Base-by-base conservation (phyloP, 2,329 filamentous ascomycete species). In the Colletotrichum tofieldiae region DNA sequence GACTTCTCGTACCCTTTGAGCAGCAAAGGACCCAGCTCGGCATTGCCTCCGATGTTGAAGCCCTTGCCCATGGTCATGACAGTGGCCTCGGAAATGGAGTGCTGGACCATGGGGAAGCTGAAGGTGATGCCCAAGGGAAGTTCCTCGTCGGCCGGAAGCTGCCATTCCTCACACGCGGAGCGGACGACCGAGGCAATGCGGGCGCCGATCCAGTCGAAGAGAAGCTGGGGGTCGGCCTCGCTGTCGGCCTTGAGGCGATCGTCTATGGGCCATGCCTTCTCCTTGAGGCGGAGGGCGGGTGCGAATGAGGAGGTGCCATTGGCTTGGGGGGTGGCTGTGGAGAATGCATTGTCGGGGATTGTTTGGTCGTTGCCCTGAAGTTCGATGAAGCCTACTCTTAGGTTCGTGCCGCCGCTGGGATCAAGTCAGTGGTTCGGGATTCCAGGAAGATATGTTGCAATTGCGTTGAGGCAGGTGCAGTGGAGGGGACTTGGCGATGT, bases 161-260 rank as follows among this genome's bases (percentile, higher is more conserved):
- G 77, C 70, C 86, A 83, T 18, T 78, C 76, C 5, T 84, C 77
- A 72, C 86, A 85, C 9, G 88, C 90, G 73, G 91, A 87, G 41
- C 83, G 84, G 20, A 96, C 91, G 4, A 95, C 93, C 72, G 92
- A 86, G 18, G 92, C 92, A 76, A 96, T 94, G 77, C 92, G 93
- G 76, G 89, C 85, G 35, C 93, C 94, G 75, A 96, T 94, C 93
- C 93, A 96, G n/a, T 87, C 82, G 80, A 96, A 96, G 2, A 96
- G 84, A 69, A 91, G 90, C 68, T 94, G 91, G 1, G 92, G 90
- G 74, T 95, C 63, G 8, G 54, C 60, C 2, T 63, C 52, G 35
- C 45, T 92, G 75, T 94, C 90, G 80, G 89, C 90, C 78, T 94
- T 94, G 74, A 95, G 82, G 66, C 92, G 89, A 52, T 94, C 90